Percentiles rank a stretch among this genome's conserved stretches.
phyloP scores from a whole-genome alignment of 305 asterid species.

The Plantago rigida region DNA sequence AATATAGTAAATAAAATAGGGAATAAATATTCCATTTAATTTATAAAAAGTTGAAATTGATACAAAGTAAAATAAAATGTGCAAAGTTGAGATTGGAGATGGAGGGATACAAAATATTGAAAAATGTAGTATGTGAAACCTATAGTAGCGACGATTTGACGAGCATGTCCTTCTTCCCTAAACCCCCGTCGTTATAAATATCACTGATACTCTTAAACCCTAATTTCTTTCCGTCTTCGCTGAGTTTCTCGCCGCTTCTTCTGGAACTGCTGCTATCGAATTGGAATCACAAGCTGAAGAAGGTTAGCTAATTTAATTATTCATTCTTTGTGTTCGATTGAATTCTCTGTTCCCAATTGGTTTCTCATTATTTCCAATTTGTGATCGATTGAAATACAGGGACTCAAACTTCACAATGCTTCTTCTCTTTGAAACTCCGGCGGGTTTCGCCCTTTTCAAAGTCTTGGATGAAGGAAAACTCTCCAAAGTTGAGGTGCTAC shows the following conservation, averaged over 20 bases:
- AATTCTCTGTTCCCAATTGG: not conserved
- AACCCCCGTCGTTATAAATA: not conserved
- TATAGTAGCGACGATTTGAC: not conserved
- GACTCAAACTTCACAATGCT: not conserved
- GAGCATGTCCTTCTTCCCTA: not conserved
- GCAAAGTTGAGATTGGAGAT: too few relatives aligned
- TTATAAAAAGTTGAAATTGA: too few relatives aligned
- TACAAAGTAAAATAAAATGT: too few relatives aligned
- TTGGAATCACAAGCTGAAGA: not conserved
- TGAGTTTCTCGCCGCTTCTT: not conserved
- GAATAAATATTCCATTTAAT: too few relatives aligned
- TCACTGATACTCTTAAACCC: not conserved
- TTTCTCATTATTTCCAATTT: not conserved
- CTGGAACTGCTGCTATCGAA: not conserved
- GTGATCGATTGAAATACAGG: not conserved
- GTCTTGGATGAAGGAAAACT: conserved; percentile 54
- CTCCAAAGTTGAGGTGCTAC: conserved; percentile 47
- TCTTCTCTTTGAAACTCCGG: conserved; percentile 36
- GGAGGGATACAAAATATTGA: too few relatives aligned
- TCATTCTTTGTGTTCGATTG: not conserved
- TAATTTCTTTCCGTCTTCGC: not conserved
- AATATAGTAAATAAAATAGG: too few relatives aligned
- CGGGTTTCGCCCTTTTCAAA: conserved; percentile 58
- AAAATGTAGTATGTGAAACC: too few relatives aligned
- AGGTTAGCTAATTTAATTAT: not conserved